Conservation (phyloP, 495 filamentous ascomycete genomes). For the Penicillium malachiteum region DNA sequence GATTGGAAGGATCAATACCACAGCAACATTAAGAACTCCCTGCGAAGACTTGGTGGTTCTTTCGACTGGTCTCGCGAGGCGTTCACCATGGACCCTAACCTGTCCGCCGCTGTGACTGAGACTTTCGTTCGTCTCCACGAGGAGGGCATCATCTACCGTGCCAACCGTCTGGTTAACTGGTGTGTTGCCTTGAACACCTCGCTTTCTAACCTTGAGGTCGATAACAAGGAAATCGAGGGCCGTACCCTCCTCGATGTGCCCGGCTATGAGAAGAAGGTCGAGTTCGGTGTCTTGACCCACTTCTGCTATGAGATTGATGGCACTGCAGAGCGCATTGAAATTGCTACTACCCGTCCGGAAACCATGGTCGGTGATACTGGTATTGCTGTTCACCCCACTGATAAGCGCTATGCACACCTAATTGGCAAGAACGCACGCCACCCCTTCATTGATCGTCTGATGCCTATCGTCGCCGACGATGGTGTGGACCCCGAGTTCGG, state of each 20-base stretch:
- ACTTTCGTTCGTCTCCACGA: slow-evolving; percentile 73
- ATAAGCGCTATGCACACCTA: slow-evolving; percentile 62
- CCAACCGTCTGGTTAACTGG: slow-evolving; percentile 78
- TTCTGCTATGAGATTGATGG: slow-evolving; percentile 71
- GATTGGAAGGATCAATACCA: slow-evolving; percentile 74
- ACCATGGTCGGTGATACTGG: slow-evolving; percentile 81
- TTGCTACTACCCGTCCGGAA: slow-evolving; percentile 76
- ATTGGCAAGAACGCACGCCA: slow-evolving; percentile 70
- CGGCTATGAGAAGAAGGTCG: slow-evolving; percentile 65
- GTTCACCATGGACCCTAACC: slow-evolving; percentile 70
- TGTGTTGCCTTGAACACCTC: slow-evolving; percentile 71
- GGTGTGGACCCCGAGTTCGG: slow-evolving; percentile 74
- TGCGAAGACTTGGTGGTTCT: slow-evolving; percentile 59
- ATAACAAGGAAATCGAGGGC: slow-evolving; percentile 68
- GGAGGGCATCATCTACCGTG: slow-evolving; percentile 73
- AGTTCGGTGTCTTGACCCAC: slow-evolving; percentile 69
- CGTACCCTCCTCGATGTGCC: slow-evolving; percentile 65
- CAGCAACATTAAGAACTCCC: slow-evolving; percentile 56
- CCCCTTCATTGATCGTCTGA: slow-evolving; percentile 64
- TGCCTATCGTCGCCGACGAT: slow-evolving; percentile 69
- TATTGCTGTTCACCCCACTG: slow-evolving; percentile 74
- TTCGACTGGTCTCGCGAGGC: slow-evolving; percentile 67
- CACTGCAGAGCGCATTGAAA: slow-evolving; percentile 63
- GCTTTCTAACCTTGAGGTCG: slow-evolving; percentile 73
- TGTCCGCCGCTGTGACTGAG: slow-evolving; percentile 66